These are phyloP conservation scores for Beauveria varroae DNA, from an alignment of 2,329 filamentous ascomycete species.

Conservation along the genomic window DNA sequence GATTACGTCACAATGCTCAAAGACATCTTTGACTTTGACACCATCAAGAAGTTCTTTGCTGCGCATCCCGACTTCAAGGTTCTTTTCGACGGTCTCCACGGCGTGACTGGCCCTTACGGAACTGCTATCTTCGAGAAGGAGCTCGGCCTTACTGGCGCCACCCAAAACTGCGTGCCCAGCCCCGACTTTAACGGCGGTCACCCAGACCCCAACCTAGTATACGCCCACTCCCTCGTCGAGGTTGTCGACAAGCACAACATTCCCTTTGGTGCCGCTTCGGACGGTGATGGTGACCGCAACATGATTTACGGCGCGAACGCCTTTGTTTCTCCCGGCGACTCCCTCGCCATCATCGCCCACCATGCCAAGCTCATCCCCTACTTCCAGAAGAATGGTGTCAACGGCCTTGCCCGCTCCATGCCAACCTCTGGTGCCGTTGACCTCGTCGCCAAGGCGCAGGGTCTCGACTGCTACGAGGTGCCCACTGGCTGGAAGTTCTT, in stretches of 20 bases:
- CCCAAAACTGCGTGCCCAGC: constrained; percentile 85
- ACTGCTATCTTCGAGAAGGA: constrained; percentile 92
- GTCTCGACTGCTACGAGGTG: constrained; percentile 87
- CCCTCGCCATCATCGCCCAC: constrained; percentile 95
- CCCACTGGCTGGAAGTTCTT: constrained; percentile 99
- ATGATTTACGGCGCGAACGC: constrained; percentile 98
- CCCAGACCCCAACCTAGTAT: constrained; percentile 95
- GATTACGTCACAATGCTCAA: constrained; percentile 96
- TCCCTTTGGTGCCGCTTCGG: constrained; percentile 92
- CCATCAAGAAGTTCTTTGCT: constrained; percentile 91
- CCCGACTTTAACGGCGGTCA: constrained; percentile 97
- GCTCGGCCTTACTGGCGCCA: constrained; percentile 69
- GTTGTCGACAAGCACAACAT: constrained; percentile 85
- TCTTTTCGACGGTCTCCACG: constrained; percentile 88
- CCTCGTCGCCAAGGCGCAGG: constrained; percentile 90
- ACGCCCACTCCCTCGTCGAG: constrained; percentile 90
- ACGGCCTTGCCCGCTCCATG: constrained; percentile 94
- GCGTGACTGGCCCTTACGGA: constrained; percentile 93
- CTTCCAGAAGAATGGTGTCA: constrained; percentile 96
- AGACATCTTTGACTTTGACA: constrained; percentile 94
- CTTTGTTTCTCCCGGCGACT: constrained; percentile 96
- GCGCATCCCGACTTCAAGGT: constrained; percentile 90
- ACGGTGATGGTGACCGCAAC: constrained; percentile 97
- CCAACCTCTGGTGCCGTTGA: constrained; percentile 94
- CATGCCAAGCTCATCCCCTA: constrained; percentile 94